Conservation (phyloP, 306 rosid genomes). For the Myrica gale region DNA sequence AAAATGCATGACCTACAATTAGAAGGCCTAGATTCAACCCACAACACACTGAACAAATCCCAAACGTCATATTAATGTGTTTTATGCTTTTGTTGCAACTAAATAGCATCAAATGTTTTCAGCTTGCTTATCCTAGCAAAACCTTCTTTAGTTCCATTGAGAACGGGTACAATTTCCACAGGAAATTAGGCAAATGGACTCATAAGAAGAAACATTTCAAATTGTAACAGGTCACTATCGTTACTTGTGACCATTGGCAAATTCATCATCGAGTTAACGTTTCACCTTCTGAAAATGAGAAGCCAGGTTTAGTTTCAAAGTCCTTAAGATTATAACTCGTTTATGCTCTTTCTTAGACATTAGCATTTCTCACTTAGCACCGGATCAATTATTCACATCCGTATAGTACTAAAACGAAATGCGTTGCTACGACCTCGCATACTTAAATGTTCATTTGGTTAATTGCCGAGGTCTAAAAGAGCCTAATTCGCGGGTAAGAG, state of each 20-base stretch:
- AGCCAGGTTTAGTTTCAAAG: background rate
- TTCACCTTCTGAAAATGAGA: background rate
- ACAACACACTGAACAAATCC: background rate
- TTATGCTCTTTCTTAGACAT: background rate
- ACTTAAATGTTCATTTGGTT: background rate
- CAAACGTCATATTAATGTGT: background rate
- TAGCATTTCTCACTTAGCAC: slow-evolving; percentile 7
- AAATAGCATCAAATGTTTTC: background rate
- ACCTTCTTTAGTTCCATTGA: background rate
- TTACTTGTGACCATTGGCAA: background rate
- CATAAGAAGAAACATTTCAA: background rate
- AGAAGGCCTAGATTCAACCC: slow-evolving; percentile 16
- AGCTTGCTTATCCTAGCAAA: background rate
- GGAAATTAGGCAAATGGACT: background rate
- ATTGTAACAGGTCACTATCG: background rate
- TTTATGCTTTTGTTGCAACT: background rate
- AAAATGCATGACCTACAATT: slow-evolving; percentile 67
- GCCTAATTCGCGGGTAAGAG: background rate
- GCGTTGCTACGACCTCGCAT: background rate
- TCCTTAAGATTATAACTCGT: background rate
- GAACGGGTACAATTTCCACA: background rate
- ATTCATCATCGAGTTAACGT: background rate
- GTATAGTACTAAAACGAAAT: background rate
- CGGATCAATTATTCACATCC: background rate
- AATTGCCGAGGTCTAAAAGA: slow-evolving; percentile 10